These are phyloP conservation scores for Hyphopichia fennica DNA, from an alignment of 1,139 yeast genomes.

Conservation along the genomic window DNA sequence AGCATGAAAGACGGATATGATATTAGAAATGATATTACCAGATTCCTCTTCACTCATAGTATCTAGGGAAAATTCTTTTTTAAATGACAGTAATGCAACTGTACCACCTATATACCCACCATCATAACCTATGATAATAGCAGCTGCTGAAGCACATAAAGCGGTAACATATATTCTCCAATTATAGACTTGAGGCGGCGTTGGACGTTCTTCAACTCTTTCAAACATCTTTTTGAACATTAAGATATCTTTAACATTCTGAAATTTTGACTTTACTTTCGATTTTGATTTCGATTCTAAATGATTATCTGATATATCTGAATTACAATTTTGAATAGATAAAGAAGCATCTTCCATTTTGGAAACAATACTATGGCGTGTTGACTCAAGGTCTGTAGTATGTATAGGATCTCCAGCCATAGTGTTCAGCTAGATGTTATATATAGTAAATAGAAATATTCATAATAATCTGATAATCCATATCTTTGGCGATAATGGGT, in stretches of 20 bases:
- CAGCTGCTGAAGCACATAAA: conserved; percentile 40
- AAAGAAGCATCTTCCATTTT: background rate
- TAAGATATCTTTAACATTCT: background rate
- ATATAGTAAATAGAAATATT: too few relatives aligned
- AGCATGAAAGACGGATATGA: conserved; percentile 45
- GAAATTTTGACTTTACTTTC: background rate
- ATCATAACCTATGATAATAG: conserved; percentile 42
- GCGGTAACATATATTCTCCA: conserved; percentile 36
- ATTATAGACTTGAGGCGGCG: conserved; percentile 42
- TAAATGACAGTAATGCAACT: conserved; percentile 37
- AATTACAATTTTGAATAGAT: background rate
- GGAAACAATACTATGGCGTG: background rate
- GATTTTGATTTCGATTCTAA: too few relatives aligned
- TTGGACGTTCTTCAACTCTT: conserved; percentile 38
- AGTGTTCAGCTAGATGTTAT: background rate
- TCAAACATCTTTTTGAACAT: conserved; percentile 28
- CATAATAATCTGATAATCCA: too few relatives aligned
- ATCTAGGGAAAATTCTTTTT: conserved; percentile 35
- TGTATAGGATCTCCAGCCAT: background rate
- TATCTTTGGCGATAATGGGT: too few relatives aligned
- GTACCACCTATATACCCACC: conserved; percentile 48
- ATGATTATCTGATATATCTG: background rate
- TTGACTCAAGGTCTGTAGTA: background rate
- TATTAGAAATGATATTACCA: conserved; percentile 29
- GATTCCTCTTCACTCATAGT: conserved; percentile 20